phyloP scores from a whole-genome alignment of 371 early-diverging fungal species.

The Apophysomyces ossiformis region DNA sequence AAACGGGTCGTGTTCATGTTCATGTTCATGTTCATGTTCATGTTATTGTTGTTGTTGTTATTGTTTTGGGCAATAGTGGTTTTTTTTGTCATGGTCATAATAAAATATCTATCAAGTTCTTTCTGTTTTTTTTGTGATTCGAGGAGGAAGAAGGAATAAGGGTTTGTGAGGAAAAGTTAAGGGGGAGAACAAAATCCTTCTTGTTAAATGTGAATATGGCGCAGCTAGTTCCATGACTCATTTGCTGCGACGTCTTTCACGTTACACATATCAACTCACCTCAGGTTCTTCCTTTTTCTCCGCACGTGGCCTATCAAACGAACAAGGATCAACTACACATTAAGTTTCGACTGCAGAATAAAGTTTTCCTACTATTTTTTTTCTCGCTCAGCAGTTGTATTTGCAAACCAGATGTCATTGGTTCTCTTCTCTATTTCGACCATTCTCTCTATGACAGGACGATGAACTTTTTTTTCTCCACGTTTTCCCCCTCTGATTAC shows the following conservation, averaged over 20 bases:
- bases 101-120: not conserved
- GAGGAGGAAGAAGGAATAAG: not conserved
- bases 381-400: conserved; percentile 4
- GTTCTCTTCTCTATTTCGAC: conserved; percentile 5
- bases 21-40: too few relatives aligned
- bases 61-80: not conserved
- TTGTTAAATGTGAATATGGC: conserved; percentile 1
- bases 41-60: too few relatives aligned
- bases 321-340: conserved; percentile 4
- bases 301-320: conserved; percentile 4
- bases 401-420: conserved; percentile 1
- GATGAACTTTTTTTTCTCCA: not conserved
- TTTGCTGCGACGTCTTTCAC: not conserved
- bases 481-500: not conserved
- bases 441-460: not conserved
- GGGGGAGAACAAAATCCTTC: too few relatives aligned
- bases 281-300: not conserved
- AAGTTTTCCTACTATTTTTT: not conserved
- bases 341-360: conserved; percentile 7
- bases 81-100: not conserved
- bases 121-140: not conserved
- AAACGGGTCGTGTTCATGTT: too few relatives aligned
- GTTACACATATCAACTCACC: not conserved
- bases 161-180: too few relatives aligned
- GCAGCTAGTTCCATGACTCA: not conserved